Conservation (phyloP, 1,284 basidiomycete species). For the Microbotryomycetes sp. region DNA sequence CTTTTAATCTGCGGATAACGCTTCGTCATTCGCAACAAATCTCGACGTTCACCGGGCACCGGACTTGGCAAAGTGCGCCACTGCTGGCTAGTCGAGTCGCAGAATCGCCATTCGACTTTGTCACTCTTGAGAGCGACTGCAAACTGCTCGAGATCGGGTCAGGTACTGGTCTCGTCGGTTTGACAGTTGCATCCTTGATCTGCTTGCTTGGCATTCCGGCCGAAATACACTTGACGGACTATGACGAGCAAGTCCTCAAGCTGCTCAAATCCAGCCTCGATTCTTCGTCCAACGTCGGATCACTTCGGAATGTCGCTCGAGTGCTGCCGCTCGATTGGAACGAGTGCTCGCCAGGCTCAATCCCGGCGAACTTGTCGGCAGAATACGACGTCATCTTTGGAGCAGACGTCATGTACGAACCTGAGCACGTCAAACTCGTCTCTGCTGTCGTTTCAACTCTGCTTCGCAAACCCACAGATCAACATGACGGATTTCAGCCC, state of each 20-base stretch:
- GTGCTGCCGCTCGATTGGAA: constrained; percentile 63
- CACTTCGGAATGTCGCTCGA: constrained; percentile 41
- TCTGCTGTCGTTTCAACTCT: constrained; percentile 51
- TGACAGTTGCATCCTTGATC: constrained; percentile 4
- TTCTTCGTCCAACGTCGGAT: constrained; percentile 46
- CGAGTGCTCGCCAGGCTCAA: constrained; percentile 40
- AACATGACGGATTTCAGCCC: neutral
- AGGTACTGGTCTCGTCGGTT: constrained; percentile 29
- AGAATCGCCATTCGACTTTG: neutral
- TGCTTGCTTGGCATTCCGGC: neutral
- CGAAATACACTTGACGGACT: constrained; percentile 53
- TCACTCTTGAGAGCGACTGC: neutral
- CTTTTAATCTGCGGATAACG: neutral
- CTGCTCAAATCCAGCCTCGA: constrained; percentile 64
- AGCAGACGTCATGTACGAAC: constrained; percentile 69
- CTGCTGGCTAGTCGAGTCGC: constrained; percentile 11
- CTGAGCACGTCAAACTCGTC: constrained; percentile 60
- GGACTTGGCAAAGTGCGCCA: constrained; percentile 22
- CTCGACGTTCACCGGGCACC: constrained; percentile 16
- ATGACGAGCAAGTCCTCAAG: constrained; percentile 61
- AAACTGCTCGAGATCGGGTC: constrained; percentile 19
- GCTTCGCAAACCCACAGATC: constrained; percentile 46
- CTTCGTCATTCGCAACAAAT: constrained; percentile 21
- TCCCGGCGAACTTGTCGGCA: constrained; percentile 3
- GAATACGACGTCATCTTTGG: constrained; percentile 64